Evolutionary conservation across 2,329 filamentous ascomycete species (phyloP).

Genomic region (Aspergillus piperis): DNA sequence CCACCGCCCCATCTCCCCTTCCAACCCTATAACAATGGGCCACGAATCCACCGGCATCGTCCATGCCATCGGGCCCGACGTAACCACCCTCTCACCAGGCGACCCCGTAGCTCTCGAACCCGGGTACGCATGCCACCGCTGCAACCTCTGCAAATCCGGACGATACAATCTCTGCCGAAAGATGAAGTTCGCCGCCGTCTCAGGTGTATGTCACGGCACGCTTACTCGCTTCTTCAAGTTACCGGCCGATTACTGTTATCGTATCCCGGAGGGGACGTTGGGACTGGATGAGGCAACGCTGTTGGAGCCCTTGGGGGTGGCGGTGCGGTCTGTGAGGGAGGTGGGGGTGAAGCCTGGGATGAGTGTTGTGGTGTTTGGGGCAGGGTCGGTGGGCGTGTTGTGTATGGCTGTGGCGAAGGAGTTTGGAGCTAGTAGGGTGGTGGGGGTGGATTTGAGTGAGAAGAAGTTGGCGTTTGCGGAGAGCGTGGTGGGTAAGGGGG

Average conservation of each 20-base stretch:
- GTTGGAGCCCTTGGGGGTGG: constrained; percentile 52
- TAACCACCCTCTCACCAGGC: constrained; percentile 28
- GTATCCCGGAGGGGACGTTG: constrained; percentile 36
- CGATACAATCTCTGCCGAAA: constrained; percentile 45
- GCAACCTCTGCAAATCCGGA: constrained; percentile 40
- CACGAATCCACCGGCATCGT: constrained; percentile 38
- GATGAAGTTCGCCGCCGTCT: constrained; percentile 46
- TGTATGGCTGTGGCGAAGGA: constrained; percentile 79
- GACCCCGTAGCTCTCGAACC: constrained; percentile 41
- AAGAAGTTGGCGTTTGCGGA: not conserved
- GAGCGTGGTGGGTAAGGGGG: not conserved
- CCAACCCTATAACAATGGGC: constrained; percentile 34
- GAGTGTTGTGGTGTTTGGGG: constrained; percentile 61
- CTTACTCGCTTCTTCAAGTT: constrained; percentile 40
- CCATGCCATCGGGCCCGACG: constrained; percentile 26
- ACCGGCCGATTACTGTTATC: constrained; percentile 44
- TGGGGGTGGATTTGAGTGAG: constrained; percentile 41
- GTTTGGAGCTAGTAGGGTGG: constrained; percentile 75
- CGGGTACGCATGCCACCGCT: constrained; percentile 38
- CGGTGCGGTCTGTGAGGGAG: constrained; percentile 47
- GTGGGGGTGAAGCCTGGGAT: constrained; percentile 44
- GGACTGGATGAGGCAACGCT: constrained; percentile 48
- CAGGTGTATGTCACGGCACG: constrained; percentile 41
- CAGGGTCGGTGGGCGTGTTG: constrained; percentile 79
- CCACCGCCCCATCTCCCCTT: constrained; percentile 28